Evolutionary conservation across 352 stramenopile genomes (phyloP).

Genomic region (Phytophthora colocasiae): DNA sequence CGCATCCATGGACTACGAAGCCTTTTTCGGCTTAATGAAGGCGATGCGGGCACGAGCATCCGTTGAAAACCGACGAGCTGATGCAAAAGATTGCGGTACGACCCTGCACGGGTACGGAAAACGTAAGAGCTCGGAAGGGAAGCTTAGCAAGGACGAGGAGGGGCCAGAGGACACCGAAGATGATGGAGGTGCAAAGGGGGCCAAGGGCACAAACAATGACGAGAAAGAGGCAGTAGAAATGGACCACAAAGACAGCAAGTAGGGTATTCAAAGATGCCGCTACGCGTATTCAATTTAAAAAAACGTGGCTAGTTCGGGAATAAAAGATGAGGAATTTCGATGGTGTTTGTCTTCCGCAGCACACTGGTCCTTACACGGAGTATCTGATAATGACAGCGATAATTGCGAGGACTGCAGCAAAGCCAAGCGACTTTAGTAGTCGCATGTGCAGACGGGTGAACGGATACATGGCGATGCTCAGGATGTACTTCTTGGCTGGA

Average conservation of each 20-base stretch:
- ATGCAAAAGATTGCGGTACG: constrained; percentile 39
- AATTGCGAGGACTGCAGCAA: constrained; percentile 39
- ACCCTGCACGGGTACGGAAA: constrained; percentile 20
- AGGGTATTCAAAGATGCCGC: constrained; percentile 11
- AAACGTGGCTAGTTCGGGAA: constrained; percentile 18
- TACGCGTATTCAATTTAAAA: neutral
- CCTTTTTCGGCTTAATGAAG: constrained; percentile 80
- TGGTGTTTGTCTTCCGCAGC: no score
- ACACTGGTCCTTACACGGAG: constrained; percentile 19
- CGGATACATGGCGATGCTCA: constrained; percentile 54
- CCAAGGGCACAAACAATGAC: constrained; percentile 29
- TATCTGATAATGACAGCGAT: constrained; percentile 37
- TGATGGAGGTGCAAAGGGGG: constrained; percentile 24
- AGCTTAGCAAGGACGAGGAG: constrained; percentile 39
- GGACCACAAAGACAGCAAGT: constrained; percentile 35
- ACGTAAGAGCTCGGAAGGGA: constrained; percentile 28
- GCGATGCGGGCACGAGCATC: constrained; percentile 64
- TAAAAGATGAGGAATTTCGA: constrained; percentile 9
- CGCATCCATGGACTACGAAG: constrained; percentile 82
- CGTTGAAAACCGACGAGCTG: constrained; percentile 43
- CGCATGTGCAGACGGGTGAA: constrained; percentile 55
- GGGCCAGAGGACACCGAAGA: constrained; percentile 33
- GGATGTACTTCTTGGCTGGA: constrained; percentile 36
- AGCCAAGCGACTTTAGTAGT: constrained; percentile 36
- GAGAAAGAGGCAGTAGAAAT: constrained; percentile 22